Evolutionary conservation across 306 rosid species (phyloP), one percentile per base, ranked within the genome.

Genomic region (Abrus precatorius): DNA sequence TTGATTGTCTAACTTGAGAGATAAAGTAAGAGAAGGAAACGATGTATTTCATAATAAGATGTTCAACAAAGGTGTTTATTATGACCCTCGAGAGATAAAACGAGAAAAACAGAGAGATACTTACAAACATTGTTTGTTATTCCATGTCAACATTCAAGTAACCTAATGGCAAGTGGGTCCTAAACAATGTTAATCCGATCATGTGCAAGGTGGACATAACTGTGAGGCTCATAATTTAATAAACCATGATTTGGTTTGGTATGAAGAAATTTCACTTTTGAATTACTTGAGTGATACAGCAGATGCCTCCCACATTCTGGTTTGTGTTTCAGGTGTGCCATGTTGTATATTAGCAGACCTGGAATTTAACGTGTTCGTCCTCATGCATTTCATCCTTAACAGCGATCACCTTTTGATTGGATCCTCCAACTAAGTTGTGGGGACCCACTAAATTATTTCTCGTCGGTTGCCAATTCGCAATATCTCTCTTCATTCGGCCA

Each of bases 31-130:
- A 74, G 76, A 61, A 80, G 53, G 59, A 63, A 59, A 2, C 30
- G 12, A 5, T 67, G 44, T 69, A 83, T 86, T 78, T 72, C 74
- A 48, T 78, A 80, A 48, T 78, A 80, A 80, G 62, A 85, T 68
- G 62, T 80, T 83, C 33, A 67, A 45, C 30, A 33, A 57, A 79
- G 63, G 49, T 82, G 62, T 43, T 74, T 50, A 27, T 70, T 45
- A 41, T 8, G 79, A 50, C 68, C 44, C 48, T 48, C 61, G 69
- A 71, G 74, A 77, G 83, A 72, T 73, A 67, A 84, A 79, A 60
- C 72, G 83, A 87, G 78, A 62, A 83, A 85, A 79, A 85, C 97
- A 89, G 20, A 80, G 77, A 85, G 93, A 91, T 87, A 76, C 70
- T 40, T 85, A 90, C 97, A 91, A 90, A 88, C 30, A 50, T 34